A percentile compares a stretch with the other conserved stretches of the same genome.
Evolutionary conservation across 805 yeast species (phyloP).

Genomic region (Candida hungchunana): DNA sequence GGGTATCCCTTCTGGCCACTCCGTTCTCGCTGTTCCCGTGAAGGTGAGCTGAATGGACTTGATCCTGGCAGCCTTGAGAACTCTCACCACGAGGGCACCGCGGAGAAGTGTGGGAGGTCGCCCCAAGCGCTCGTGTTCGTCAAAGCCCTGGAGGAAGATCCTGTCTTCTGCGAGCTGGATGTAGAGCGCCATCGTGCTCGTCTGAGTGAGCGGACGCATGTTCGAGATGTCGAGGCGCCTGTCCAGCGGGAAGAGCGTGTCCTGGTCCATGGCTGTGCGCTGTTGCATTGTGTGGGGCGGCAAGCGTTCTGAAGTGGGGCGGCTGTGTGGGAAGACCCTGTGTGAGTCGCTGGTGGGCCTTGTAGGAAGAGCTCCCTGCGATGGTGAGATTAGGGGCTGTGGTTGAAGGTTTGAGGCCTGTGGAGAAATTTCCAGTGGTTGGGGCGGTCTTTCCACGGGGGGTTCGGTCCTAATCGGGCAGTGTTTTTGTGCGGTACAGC

Average conservation of each 20-base stretch:
- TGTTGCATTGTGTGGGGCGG: neutral
- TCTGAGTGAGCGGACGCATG: constrained; percentile 50
- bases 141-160: constrained; percentile 79
- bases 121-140: constrained; percentile 53
- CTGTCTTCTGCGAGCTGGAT: constrained; percentile 76
- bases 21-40: constrained; percentile 71
- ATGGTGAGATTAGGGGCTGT: too few species aligned
- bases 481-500: too few species aligned
- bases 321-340: neutral
- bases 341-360: neutral
- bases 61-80: constrained; percentile 67
- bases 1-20: constrained; percentile 98
- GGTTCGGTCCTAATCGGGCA: neutral
- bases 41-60: constrained; percentile 59
- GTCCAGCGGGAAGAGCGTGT: constrained; percentile 48
- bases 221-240: constrained; percentile 41
- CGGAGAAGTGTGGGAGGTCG: constrained; percentile 77
- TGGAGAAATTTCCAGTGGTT: neutral
- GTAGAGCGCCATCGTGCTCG: constrained; percentile 65
- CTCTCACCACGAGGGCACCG: constrained; percentile 69
- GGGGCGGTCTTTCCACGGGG: neutral
- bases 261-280: constrained; percentile 7
- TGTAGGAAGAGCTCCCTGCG: neutral
- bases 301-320: too few species aligned
- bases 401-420: too few species aligned